phyloP scores from a whole-genome alignment of 371 early-diverging fungal genomes.

The Actinomortierella ambigua region DNA sequence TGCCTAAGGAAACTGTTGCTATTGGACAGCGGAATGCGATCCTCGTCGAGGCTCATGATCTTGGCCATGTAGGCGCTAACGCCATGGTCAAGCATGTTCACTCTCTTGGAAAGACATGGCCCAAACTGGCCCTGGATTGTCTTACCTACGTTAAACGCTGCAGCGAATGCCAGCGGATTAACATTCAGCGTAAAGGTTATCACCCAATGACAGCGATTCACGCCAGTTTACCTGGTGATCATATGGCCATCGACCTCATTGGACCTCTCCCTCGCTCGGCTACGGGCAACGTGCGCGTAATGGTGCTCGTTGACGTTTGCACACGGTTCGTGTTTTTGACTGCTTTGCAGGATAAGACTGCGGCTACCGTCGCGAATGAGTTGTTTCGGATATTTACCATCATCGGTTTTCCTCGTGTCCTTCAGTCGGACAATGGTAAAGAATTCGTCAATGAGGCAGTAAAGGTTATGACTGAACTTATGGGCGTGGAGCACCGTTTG shows the following conservation, averaged over 20 bases:
- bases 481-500: slow-evolving; percentile 9
- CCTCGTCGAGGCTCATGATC: background rate
- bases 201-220: slow-evolving; percentile 16
- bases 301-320: slow-evolving; percentile 12
- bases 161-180: slow-evolving; percentile 11
- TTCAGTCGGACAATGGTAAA: slow-evolving; percentile 14
- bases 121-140: slow-evolving; percentile 6
- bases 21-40: background rate
- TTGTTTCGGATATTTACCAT: slow-evolving; percentile 7
- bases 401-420: slow-evolving; percentile 11
- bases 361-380: slow-evolving; percentile 2
- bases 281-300: background rate
- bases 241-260: slow-evolving; percentile 18
- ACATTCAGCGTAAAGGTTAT: slow-evolving; percentile 18
- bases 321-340: slow-evolving; percentile 18
- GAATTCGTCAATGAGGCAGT: slow-evolving; percentile 9
- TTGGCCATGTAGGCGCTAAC: slow-evolving; percentile 3
- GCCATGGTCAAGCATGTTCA: slow-evolving; percentile 2
- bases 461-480: background rate
- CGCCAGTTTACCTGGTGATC: slow-evolving; percentile 15
- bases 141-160: slow-evolving; percentile 8
- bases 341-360: slow-evolving; percentile 5
- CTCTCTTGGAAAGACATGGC: slow-evolving; percentile 1
- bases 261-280: slow-evolving; percentile 5
- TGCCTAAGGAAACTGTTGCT: slow-evolving; percentile 2